Base-by-base conservation (phyloP, 148 eudicot species). In the Rhododendron ferrugineum region DNA sequence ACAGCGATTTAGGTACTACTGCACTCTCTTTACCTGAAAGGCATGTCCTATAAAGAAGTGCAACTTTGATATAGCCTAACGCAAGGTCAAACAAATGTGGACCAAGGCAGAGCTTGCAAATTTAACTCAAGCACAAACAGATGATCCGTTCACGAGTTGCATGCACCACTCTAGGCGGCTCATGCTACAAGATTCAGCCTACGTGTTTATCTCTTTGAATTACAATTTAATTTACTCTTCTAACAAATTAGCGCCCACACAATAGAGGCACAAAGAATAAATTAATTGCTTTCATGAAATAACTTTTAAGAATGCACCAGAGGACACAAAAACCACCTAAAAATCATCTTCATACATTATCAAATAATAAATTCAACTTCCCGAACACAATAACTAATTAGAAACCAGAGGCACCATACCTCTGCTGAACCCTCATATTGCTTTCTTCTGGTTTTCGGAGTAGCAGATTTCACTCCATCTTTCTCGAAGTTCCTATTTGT, bases 371-470 rank as follows among this genome's bases (percentile, higher is more conserved):
- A 77, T 32, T 16, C 20, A n/a, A 76, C 18, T 50, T 60, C 34
- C 23, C 34, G 73, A 79, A 11, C 22, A 22, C 49, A 37, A 75
- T 72, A 81, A 22, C 1, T 77, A 75, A 8, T 3, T 79, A 16
- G 82, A 58, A 72, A 42, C 30, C 22, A 26, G 8, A 64, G 6
- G 36, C 6, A 60, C 79, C 84, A 78, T 88, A 96, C 99, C 99
- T 96, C 97, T 56, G 89, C 89, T 5, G 95, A 93, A 86, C 89
- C 91, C 87, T 88, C 87, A 1, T 37, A 83, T 50, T 90, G 90
- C 89, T 88, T 91, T 80, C 32, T 84, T 15, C 84, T 72, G 58
- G 82, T 84, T 88, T 92, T 88, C 34, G 85, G 79, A 78, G 75
- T 56, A 66, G 85, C 74, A 66, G 90, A 90, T 60, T 89, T 85